phyloP scores from a whole-genome alignment of 2,329 filamentous ascomycete species.

The Aspergillus ochraceoroseus region DNA sequence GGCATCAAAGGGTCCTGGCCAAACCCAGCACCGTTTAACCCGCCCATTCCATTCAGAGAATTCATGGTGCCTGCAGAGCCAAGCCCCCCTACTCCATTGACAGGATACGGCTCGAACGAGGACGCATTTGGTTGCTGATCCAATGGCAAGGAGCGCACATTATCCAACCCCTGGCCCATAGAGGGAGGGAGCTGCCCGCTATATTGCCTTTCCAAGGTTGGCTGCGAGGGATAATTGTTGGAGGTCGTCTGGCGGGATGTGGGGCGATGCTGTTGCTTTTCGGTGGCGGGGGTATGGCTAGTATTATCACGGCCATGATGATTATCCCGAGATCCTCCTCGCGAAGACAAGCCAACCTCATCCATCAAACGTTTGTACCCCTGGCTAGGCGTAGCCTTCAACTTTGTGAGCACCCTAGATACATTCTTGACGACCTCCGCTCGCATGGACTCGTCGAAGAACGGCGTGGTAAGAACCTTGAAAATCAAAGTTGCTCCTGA shows the following conservation, averaged over 20 bases:
- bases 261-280: conserved; percentile 44
- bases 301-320: conserved; percentile 36
- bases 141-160: conserved; percentile 32
- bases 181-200: conserved; percentile 39
- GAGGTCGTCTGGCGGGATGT: conserved; percentile 40
- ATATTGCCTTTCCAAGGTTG: conserved; percentile 42
- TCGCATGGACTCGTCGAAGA: conserved; percentile 89
- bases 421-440: conserved; percentile 87
- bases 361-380: conserved; percentile 99
- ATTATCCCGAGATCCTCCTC: conserved; percentile 38
- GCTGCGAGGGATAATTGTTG: conserved; percentile 36
- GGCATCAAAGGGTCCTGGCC: conserved; percentile 40
- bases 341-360: conserved; percentile 78
- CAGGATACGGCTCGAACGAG: conserved; percentile 39
- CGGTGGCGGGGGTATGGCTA: conserved; percentile 31
- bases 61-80: conserved; percentile 21
- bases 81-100: conserved; percentile 34
- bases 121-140: conserved; percentile 33
- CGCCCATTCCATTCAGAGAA: conserved; percentile 29
- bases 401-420: conserved; percentile 76
- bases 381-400: conserved; percentile 90
- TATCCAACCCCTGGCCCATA: conserved; percentile 36
- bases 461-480: conserved; percentile 95
- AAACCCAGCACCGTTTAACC: conserved; percentile 33
- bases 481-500: conserved; percentile 96